Base-by-base conservation (phyloP, 371 early-diverging fungal species). In the Lichtheimia hyalospora region DNA sequence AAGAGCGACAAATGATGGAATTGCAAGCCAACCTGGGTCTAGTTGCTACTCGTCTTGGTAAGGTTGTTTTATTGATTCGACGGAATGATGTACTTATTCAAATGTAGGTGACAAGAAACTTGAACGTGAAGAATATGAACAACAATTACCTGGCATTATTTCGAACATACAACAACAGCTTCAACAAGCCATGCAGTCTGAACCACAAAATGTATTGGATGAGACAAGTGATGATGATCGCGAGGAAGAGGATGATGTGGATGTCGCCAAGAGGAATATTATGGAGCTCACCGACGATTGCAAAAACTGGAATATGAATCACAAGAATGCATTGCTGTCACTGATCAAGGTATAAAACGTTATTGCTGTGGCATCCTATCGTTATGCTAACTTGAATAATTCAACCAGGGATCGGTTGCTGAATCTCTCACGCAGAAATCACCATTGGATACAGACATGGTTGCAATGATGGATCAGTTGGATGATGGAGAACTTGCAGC, bases 1-100 rank as follows among this genome's bases (percentile, higher is more conserved):
- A 71, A 7, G 57, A 76, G 51, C 60, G 71, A 23, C 77, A 74
- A 23, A 68, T 74, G 62, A 62, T 69, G 60, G 77, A 79, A 24
- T 18, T 79, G 3, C 76, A 76, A 61, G 66, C 70, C 5, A 73
- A 74, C 21, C 53, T 79, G 1, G 66, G 70, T 16, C 42, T 74
- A 3, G 58, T 74, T n/a, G 74, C 80, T 20, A 42, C 70, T 20
- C 66, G 77, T 15, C 60, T 79, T 1, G 68, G 67, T 72, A 72
- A 58, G n/a, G 60, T 24, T 8, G 25, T 18, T 1, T 14, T 34
- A 15, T 16, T 49, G 24, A 5, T 54, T 39, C 15, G 3, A 28
- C 16, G 25, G 13, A 15, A 24, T 23, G 3, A 13, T 6, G 42
- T 54, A 54, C 10, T 51, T 41, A 41, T 2, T 20, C 3, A 12